Conservation (phyloP, 1,284 basidiomycete species). For the Trichosporon asahii region DNA sequence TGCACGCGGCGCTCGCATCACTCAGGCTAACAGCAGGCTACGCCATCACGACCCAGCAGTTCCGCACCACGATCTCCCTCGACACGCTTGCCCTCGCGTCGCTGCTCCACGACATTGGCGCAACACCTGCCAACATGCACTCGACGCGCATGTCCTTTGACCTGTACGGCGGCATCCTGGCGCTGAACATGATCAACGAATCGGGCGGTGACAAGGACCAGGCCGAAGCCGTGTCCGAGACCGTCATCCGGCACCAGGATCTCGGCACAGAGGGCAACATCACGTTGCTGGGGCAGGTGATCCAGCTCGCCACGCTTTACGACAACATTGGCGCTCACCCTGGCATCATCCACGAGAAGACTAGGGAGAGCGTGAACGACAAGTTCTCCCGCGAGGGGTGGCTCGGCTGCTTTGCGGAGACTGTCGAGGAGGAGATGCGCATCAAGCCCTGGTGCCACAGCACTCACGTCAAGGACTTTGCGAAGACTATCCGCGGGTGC, state of each 20-base stretch:
- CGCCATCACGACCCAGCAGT: conserved; percentile 9
- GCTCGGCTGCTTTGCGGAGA: conserved; percentile 29
- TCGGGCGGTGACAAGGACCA: conserved; percentile 50
- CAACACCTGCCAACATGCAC: conserved; percentile 56
- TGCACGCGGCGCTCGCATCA: not conserved
- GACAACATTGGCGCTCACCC: conserved; percentile 28
- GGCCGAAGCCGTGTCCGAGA: conserved; percentile 60
- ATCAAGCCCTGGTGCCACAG: conserved; percentile 24
- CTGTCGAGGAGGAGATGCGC: conserved; percentile 29
- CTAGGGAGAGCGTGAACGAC: conserved; percentile 21
- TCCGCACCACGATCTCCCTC: conserved; percentile 47
- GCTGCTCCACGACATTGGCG: conserved; percentile 61
- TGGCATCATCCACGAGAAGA: conserved; percentile 22
- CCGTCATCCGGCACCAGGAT: conserved; percentile 62
- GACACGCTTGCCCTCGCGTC: conserved; percentile 60
- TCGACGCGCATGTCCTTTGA: conserved; percentile 62
- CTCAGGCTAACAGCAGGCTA: conserved; percentile 17
- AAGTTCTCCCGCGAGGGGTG: conserved; percentile 28
- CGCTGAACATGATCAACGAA: conserved; percentile 52
- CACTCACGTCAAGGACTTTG: conserved; percentile 10
- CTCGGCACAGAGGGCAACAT: conserved; percentile 55
- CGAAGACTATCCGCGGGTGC: conserved; percentile 11
- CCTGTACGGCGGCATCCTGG: conserved; percentile 47
- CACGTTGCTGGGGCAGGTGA: conserved; percentile 23
- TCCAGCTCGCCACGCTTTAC: conserved; percentile 30